These are phyloP conservation scores for Amanita exitialis DNA, from an alignment of 768 basidiomycete genomes.

Conservation along the genomic window DNA sequence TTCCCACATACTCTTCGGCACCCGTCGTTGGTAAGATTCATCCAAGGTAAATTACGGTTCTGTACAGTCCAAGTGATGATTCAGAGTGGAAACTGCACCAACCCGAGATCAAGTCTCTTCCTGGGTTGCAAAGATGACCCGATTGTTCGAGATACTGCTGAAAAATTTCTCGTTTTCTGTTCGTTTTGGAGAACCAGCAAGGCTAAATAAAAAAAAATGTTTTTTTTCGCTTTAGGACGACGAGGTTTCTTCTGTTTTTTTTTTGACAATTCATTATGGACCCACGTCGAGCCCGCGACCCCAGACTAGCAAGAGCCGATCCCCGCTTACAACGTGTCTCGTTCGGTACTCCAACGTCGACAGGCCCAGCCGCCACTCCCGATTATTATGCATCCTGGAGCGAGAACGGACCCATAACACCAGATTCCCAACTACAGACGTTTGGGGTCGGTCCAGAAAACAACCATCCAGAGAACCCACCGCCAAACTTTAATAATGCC, in stretches of 20 bases:
- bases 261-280: neutral
- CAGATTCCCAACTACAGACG: neutral
- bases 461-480: neutral
- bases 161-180: constrained; percentile 24
- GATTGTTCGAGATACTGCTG: constrained; percentile 93
- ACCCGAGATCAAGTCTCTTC: constrained; percentile 32
- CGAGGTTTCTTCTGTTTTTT: no score
- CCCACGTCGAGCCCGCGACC: constrained; percentile 5
- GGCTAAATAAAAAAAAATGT: neutral
- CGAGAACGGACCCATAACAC: constrained; percentile 15
- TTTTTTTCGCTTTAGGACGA: neutral
- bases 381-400: constrained; percentile 14
- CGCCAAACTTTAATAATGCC: neutral
- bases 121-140: constrained; percentile 71
- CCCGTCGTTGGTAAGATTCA: no score
- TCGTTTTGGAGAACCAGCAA: neutral
- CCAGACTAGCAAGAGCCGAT: constrained; percentile 49
- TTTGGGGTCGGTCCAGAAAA: neutral
- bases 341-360: constrained; percentile 28
- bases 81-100: constrained; percentile 88
- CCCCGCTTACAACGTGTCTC: constrained; percentile 48
- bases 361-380: constrained; percentile 17
- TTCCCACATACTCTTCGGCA: neutral
- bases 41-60: constrained; percentile 5
- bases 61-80: constrained; percentile 46